A percentile compares a stretch with the other conserved stretches of the same genome.
Evolutionary conservation across 2,329 filamentous ascomycete genomes (phyloP).

Genomic region (Hymenoscyphus repandus): DNA sequence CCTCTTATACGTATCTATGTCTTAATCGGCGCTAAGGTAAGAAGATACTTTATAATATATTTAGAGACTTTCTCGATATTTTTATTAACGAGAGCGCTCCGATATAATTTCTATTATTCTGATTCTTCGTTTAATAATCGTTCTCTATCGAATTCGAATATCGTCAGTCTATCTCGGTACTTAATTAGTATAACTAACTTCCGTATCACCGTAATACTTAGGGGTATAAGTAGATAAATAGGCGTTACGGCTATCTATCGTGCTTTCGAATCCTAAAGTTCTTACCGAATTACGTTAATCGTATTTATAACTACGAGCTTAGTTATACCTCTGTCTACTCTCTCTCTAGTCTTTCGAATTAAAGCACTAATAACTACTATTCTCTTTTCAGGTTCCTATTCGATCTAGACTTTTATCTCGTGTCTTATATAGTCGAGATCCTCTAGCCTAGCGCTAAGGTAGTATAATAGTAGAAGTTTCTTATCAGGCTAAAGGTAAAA

Average conservation of each 20-base stretch:
- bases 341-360: not conserved
- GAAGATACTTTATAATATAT: conserved; percentile 19
- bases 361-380: conserved; percentile 14
- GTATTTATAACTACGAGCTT: not conserved
- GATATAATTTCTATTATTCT: conserved; percentile 16
- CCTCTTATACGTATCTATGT: conserved; percentile 28
- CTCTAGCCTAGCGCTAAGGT: conserved; percentile 19
- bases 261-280: conserved; percentile 18
- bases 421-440: conserved; percentile 19
- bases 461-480: conserved; percentile 4
- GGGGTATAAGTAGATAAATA: conserved; percentile 24
- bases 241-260: conserved; percentile 16
- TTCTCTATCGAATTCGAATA: conserved; percentile 18
- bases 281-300: conserved; percentile 21
- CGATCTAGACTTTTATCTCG: conserved; percentile 18
- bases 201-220: conserved; percentile 14
- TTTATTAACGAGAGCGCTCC: conserved; percentile 4
- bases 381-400: conserved; percentile 9
- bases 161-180: conserved; percentile 3
- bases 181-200: conserved; percentile 4
- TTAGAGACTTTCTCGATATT: conserved; percentile 16
- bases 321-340: conserved; percentile 6
- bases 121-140: conserved; percentile 9
- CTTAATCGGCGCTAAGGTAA: conserved; percentile 19
- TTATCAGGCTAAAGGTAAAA: conserved; percentile 23